These are phyloP conservation scores for Neurospora sp. DNA, from an alignment of 495 filamentous ascomycete species.

Conservation along the genomic window DNA sequence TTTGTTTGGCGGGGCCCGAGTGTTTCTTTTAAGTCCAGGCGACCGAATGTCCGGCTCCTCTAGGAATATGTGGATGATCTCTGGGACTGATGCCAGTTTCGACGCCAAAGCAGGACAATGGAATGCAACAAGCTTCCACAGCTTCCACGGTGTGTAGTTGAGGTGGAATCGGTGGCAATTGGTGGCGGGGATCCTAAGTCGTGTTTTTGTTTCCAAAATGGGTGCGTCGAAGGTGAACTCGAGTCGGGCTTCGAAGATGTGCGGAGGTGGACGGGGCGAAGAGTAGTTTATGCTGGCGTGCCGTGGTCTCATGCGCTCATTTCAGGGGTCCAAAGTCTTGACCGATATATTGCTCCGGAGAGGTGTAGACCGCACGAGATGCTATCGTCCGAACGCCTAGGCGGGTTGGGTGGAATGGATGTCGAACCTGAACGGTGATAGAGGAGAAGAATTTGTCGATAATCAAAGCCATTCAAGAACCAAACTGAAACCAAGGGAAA, in stretches of 20 bases:
- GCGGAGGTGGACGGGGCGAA: neutral
- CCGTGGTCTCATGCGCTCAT: neutral
- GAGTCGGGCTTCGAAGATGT: neutral
- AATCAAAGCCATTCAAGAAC: neutral
- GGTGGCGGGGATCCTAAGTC: neutral
- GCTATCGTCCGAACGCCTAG: neutral
- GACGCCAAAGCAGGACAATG: neutral
- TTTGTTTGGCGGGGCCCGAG: conserved; percentile 1
- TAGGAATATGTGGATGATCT: neutral
- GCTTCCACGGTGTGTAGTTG: neutral
- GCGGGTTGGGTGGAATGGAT: conserved; percentile 1
- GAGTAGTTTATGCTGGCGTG: neutral
- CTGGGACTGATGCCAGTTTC: neutral
- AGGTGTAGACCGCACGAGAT: neutral
- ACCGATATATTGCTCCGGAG: neutral
- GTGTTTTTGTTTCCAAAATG: neutral
- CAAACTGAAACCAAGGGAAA: neutral
- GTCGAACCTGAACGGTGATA: neutral
- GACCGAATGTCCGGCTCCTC: neutral
- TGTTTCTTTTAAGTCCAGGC: neutral
- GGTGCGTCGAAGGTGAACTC: neutral
- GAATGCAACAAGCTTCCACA: neutral
- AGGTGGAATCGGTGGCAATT: neutral
- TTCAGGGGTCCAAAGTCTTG: neutral
- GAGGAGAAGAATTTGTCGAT: neutral